Conservation (phyloP, 805 yeast genomes). For the Yamadazyma tumulicola region DNA sequence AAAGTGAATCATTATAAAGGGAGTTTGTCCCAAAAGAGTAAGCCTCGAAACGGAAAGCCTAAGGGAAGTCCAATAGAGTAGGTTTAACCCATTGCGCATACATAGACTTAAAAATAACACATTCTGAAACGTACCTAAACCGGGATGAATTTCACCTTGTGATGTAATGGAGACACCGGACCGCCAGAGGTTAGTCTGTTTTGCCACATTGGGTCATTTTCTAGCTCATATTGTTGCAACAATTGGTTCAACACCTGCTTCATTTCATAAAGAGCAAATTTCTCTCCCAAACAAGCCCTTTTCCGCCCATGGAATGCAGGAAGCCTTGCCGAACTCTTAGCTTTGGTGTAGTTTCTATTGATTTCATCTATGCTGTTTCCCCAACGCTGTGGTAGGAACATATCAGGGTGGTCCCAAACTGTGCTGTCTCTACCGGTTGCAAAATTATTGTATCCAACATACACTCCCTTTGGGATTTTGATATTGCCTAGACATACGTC, state of each 20-base stretch:
- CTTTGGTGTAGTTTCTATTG: slow-evolving; percentile 32
- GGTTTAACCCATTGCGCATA: no score
- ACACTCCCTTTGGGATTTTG: slow-evolving; percentile 45
- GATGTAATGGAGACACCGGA: slow-evolving; percentile 47
- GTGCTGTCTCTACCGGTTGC: slow-evolving; percentile 45
- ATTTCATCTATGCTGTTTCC: slow-evolving; percentile 40
- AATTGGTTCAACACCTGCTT: slow-evolving; percentile 37
- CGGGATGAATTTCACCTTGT: no score
- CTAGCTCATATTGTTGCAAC: slow-evolving; percentile 32
- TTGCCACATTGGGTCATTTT: slow-evolving; percentile 41
- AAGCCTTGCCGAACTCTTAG: slow-evolving; percentile 44
- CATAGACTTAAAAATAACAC: no score
- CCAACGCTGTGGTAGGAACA: slow-evolving; percentile 51
- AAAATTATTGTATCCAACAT: slow-evolving; percentile 54
- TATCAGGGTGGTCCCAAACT: slow-evolving; percentile 44
- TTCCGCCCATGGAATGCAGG: slow-evolving; percentile 59
- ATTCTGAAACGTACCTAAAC: no score
- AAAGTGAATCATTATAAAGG: no score
- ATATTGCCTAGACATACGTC: slow-evolving; percentile 41
- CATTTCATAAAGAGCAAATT: slow-evolving; percentile 48
- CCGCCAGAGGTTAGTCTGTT: slow-evolving; percentile 57
- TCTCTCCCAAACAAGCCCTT: slow-evolving; percentile 60
- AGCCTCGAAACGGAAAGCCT: no score
- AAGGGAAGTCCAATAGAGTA: no score
- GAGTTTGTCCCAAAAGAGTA: no score